Percentiles rank a stretch among this genome's conserved stretches.
These are phyloP conservation scores for Aureobasidium sp. DNA, from an alignment of 2,329 filamentous ascomycete genomes.

Conservation along the genomic window DNA sequence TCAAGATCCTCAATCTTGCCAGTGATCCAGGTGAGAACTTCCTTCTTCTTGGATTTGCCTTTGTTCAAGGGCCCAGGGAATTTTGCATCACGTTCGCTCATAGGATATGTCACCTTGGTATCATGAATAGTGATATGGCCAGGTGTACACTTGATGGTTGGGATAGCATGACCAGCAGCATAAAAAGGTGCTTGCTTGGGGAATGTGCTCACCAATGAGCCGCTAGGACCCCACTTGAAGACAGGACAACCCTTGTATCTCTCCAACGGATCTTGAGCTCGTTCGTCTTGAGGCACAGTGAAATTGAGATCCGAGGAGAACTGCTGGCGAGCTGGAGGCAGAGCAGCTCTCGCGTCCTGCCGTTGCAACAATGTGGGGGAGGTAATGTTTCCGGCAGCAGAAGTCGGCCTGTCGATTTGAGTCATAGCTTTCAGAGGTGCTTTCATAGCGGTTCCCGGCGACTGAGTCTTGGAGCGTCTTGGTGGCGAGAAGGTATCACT, in stretches of 20 bases:
- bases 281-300: slow-evolving; percentile 48
- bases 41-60: slow-evolving; percentile 93
- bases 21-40: slow-evolving; percentile 71
- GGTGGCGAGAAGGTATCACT: slow-evolving; percentile 28
- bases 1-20: slow-evolving; percentile 69
- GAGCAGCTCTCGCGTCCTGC: slow-evolving; percentile 28
- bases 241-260: slow-evolving; percentile 87
- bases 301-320: slow-evolving; percentile 46
- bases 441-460: slow-evolving; percentile 47
- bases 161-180: slow-evolving; percentile 60
- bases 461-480: slow-evolving; percentile 49
- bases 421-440: slow-evolving; percentile 36
- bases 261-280: slow-evolving; percentile 64
- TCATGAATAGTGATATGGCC: slow-evolving; percentile 75
- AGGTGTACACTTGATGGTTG: slow-evolving; percentile 72
- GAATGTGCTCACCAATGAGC: slow-evolving; percentile 73
- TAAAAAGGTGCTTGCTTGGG: slow-evolving; percentile 85
- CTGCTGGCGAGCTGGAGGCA: slow-evolving; percentile 32
- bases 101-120: slow-evolving; percentile 63
- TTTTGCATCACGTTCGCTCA: slow-evolving; percentile 63
- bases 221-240: slow-evolving; percentile 81
- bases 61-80: slow-evolving; percentile 92
- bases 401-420: slow-evolving; percentile 45
- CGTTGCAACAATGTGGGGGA: slow-evolving; percentile 30
- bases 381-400: slow-evolving; percentile 29